Evolutionary conservation across 2,329 filamentous ascomycete genomes (phyloP).

Genomic region (Exophiala spinifera): DNA sequence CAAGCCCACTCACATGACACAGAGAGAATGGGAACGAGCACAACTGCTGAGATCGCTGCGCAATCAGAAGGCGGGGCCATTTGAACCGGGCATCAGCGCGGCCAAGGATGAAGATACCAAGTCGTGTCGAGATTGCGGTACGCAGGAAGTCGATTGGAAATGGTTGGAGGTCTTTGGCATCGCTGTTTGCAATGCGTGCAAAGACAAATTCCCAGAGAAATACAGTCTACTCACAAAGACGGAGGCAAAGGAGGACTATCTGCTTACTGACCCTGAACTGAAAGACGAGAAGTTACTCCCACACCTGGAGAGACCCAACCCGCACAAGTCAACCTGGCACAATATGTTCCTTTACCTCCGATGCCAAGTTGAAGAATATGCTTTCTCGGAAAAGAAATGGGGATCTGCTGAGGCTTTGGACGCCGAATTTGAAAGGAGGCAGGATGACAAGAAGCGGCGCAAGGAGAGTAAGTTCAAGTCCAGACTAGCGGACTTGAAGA

Average conservation of each 20-base stretch:
- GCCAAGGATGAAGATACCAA: slow-evolving; percentile 63
- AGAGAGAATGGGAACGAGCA: slow-evolving; percentile 85
- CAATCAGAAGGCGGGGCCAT: slow-evolving; percentile 73
- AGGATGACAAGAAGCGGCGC: slow-evolving; percentile 73
- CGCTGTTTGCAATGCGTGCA: slow-evolving; percentile 76
- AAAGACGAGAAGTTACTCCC: slow-evolving; percentile 82
- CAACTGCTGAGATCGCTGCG: slow-evolving; percentile 71
- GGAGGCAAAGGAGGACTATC: slow-evolving; percentile 90
- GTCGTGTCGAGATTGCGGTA: slow-evolving; percentile 78
- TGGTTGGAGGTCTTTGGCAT: slow-evolving; percentile 83
- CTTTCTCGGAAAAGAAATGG: slow-evolving; percentile 80
- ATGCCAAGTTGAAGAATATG: slow-evolving; percentile 92
- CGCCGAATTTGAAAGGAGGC: slow-evolving; percentile 78
- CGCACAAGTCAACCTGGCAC: slow-evolving; percentile 93
- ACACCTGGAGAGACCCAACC: slow-evolving; percentile 84
- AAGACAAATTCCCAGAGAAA: slow-evolving; percentile 85
- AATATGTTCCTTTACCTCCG: slow-evolving; percentile 98
- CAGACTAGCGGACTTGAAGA: slow-evolving; percentile 86
- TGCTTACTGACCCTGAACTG: slow-evolving; percentile 92
- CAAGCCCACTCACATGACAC: slow-evolving; percentile 82
- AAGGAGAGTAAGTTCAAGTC: slow-evolving; percentile 91
- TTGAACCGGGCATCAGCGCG: slow-evolving; percentile 82
- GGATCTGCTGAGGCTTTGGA: slow-evolving; percentile 81
- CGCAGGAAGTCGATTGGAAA: slow-evolving; percentile 86
- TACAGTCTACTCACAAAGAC: slow-evolving; percentile 96